A percentile compares a stretch with the other conserved stretches of the same genome.
phyloP scores from a whole-genome alignment of 1,284 basidiomycete genomes.

The Cutaneotrichosporon cyanovorans region DNA sequence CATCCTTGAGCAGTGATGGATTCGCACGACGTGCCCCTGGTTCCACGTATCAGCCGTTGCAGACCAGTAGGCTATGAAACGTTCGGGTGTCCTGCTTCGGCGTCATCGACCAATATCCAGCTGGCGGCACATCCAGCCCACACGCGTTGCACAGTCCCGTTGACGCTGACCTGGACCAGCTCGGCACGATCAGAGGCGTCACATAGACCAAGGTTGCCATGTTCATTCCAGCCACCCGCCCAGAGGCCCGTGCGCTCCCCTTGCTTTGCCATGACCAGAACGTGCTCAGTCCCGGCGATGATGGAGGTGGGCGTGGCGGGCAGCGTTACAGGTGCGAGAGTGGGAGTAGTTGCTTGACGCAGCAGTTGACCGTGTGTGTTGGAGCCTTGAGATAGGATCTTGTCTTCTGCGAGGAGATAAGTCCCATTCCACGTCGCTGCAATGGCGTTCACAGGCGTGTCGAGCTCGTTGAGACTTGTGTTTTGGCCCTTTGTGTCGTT shows the following conservation, averaged over 20 bases:
- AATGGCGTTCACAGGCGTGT: conserved; percentile 41
- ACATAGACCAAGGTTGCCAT: conserved; percentile 74
- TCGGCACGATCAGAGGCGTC: conserved; percentile 35
- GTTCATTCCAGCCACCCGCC: conserved; percentile 94
- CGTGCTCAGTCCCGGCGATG: conserved; percentile 73
- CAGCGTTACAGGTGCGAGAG: conserved; percentile 1
- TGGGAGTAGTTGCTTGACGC: conserved; percentile 3
- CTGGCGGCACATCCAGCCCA: conserved; percentile 15
- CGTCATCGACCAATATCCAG: conserved; percentile 5
- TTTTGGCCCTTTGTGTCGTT: conserved; percentile 66
- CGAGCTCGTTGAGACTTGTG: conserved; percentile 39
- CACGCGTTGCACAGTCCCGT: not conserved
- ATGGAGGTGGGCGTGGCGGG: conserved; percentile 23
- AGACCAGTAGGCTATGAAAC: not conserved
- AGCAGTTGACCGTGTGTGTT: conserved; percentile 62
- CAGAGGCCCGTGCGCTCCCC: conserved; percentile 49
- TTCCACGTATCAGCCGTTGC: too few species aligned
- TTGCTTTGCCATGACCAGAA: conserved; percentile 47
- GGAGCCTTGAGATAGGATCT: conserved; percentile 55
- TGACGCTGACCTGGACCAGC: not conserved
- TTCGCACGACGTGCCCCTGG: not conserved
- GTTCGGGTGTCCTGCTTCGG: not conserved
- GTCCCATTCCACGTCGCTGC: conserved; percentile 78
- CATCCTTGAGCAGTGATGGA: not conserved
- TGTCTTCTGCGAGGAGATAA: conserved; percentile 49